Evolutionary conservation across 805 yeast genomes (phyloP), one percentile per base, ranked within the genome.

Genomic region (Candida arabinofermentans): DNA sequence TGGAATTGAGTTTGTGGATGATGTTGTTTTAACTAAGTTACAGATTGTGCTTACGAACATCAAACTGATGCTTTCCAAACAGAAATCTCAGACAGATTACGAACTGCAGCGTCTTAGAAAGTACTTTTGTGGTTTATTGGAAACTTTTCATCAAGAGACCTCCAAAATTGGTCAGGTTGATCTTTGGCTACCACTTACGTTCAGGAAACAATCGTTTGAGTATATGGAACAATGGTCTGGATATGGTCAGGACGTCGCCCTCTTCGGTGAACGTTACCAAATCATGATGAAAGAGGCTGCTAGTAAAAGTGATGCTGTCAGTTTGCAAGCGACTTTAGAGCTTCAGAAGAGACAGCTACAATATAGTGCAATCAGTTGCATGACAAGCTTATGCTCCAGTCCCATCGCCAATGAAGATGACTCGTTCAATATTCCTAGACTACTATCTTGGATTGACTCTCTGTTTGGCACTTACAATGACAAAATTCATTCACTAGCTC

Each of bases 191-290:
- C 91, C 95, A 1, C 89, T 90, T 59, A 88, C 83, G 49, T 91
- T 89, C 2, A 70, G 96, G 40, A 79, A 85, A 24, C 83, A 86
- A 2, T 85, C 95, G 47, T 90, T 88, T 65, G 77, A 81, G 35
- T 83, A 77, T 54, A 67, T 93, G 42, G 90, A 86, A 50, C 95
- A 87, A 58, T 93, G 99, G 99, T 89, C 96, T 60, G 96, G 95
- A 0, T 79, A 78, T 61, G 97, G 98, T 2, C 81, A 77, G 39
- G 69, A 79, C 19, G 72, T 77, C 8, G 57, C 69, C 1, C 55
- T 81, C 2, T 76, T 88, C 2, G 79, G 78, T 24, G 84, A 83
- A 32, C 69, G 96, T 34, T 88, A 88, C 49, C 58, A 66, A 4
- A 51, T 63, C 1, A 82, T 82, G 79, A 70, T 78, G 14, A 67